These are phyloP conservation scores for Aspergillus sp. DNA, from an alignment of 2,329 filamentous ascomycete genomes.

Conservation along the genomic window DNA sequence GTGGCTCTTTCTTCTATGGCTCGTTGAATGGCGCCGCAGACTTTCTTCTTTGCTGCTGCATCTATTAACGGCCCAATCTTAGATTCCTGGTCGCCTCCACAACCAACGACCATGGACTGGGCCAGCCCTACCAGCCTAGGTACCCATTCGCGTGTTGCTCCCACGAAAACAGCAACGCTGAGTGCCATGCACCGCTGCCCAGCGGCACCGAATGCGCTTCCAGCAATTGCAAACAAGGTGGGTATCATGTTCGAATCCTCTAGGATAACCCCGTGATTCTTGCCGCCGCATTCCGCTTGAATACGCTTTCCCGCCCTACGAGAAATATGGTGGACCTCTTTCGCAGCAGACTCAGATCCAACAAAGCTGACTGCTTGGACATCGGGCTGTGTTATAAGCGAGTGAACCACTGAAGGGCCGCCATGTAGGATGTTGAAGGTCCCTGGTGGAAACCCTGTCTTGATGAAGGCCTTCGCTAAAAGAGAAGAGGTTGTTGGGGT, in stretches of 20 bases:
- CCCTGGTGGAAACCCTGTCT: constrained; percentile 60
- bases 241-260: constrained; percentile 67
- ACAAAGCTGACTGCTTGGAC: constrained; percentile 67
- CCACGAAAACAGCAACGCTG: constrained; percentile 61
- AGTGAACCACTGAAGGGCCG: constrained; percentile 60
- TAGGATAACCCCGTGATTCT: constrained; percentile 64
- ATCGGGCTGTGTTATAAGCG: constrained; percentile 62
- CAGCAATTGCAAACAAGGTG: constrained; percentile 62
- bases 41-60: constrained; percentile 57
- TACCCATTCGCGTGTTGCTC: constrained; percentile 64
- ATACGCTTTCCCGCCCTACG: constrained; percentile 64
- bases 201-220: constrained; percentile 64
- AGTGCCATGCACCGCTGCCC: constrained; percentile 67
- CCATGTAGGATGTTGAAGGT: constrained; percentile 66
- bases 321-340: constrained; percentile 62
- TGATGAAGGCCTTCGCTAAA: constrained; percentile 57
- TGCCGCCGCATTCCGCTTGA: constrained; percentile 65
- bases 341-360: constrained; percentile 62
- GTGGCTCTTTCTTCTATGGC: constrained; percentile 61
- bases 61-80: constrained; percentile 63
- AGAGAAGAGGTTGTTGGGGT: constrained; percentile 62
- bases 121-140: constrained; percentile 60
- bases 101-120: constrained; percentile 58
- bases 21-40: constrained; percentile 57
- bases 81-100: constrained; percentile 59